These are phyloP conservation scores for Thielaviopsis populi DNA, from an alignment of 2,329 filamentous ascomycete genomes.

Conservation along the genomic window DNA sequence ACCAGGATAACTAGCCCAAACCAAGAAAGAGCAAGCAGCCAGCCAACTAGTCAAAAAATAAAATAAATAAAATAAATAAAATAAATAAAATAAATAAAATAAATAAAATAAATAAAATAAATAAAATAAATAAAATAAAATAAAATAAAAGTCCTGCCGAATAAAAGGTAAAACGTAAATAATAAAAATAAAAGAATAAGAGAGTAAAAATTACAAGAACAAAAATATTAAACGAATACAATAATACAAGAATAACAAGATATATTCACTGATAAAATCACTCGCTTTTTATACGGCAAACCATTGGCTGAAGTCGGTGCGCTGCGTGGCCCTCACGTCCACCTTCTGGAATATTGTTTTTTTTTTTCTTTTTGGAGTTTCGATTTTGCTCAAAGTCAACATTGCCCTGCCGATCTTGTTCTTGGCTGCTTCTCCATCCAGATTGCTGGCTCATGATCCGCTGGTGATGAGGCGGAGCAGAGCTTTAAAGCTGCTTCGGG, in stretches of 20 bases:
- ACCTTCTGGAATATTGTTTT: not conserved
- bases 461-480: not conserved
- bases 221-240: not conserved
- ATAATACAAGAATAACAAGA: not conserved
- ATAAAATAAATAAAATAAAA: not conserved
- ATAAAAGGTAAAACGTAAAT: too few relatives aligned
- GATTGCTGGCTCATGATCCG: not conserved
- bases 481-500: not conserved
- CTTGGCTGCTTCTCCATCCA: not conserved
- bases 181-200: not conserved
- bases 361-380: too few relatives aligned
- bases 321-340: not conserved
- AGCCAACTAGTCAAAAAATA: too few relatives aligned
- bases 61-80: too few relatives aligned
- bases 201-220: not conserved
- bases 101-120: not conserved
- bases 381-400: not conserved
- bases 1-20: not conserved
- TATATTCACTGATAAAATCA: not conserved
- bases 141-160: not conserved
- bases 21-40: not conserved
- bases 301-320: not conserved
- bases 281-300: not conserved
- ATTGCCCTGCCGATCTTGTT: conserved; percentile 1
- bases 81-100: not conserved